Base-by-base conservation (phyloP, 306 rosid genomes). In the Coriaria nepalensis region DNA sequence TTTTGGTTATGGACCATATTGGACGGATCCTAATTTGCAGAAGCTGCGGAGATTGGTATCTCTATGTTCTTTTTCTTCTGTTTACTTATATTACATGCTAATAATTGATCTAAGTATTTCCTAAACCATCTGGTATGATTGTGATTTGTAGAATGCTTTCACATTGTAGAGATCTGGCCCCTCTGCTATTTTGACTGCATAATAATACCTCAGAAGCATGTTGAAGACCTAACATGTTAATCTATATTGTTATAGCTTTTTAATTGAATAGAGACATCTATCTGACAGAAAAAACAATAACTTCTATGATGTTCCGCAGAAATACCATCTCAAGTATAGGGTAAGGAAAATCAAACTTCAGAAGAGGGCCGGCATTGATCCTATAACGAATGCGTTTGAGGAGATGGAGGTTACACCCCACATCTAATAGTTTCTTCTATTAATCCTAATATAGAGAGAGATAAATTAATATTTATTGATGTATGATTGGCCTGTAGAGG, bases 361-460 rank as follows among this genome's bases (percentile, higher is more conserved):
- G 52, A 84, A 72, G 61, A 73, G 65, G 78, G 87, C 75, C 10
- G 97, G 97, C 9, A 37, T 78, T 45, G 97, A 88, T 69, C 97
- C 97, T 54, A 84, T 88, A 64, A 81, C 80, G 56, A 71, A 72
- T 6, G 97, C 95, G 65, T 90, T 90, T 65, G 97, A 90, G 14
- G 53, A 67, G 50, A 84, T 90, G 97, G 84, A 90, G 97, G 97
- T 84, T 70, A 45, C 41, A 49, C 61, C 15, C 34, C 39, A 50
- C 60, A 62, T 61, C 43, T 48, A 10, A 38, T 49, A 48, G 10
- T 37, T 54, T 53, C 39, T 34, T 41, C 56, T 15, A 8, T 40
- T 62, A 46, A 51, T 45, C 29, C 39, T 9, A 42, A 37, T 15
- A 35, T 33, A 37, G 56, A 34, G 12, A 20, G 49, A 15, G 60